Conservation (phyloP, 169 alveolate species). For the Plasmodium reichenowi region DNA sequence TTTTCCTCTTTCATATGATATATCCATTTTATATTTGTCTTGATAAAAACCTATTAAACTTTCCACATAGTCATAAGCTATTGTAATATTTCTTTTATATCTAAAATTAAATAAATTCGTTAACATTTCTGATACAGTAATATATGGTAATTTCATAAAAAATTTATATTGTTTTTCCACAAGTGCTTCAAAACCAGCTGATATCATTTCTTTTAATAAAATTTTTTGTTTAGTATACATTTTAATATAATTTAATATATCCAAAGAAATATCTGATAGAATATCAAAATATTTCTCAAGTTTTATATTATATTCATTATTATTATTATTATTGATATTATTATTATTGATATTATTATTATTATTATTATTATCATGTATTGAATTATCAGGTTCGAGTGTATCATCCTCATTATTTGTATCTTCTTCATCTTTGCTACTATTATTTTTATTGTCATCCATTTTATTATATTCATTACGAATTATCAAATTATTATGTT, state of each 20-base stretch:
- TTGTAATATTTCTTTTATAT: constrained; percentile 43
- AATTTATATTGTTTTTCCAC: constrained; percentile 50
- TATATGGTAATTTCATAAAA: constrained; percentile 36
- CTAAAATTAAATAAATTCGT: constrained; percentile 61
- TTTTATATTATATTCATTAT: constrained; percentile 7
- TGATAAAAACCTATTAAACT: constrained; percentile 36
- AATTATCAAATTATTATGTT: too few relatives aligned
- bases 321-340: not conserved
- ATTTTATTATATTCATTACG: constrained; percentile 8
- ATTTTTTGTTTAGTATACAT: constrained; percentile 49
- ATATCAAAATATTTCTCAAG: constrained; percentile 36
- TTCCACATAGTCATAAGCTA: constrained; percentile 51
- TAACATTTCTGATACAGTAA: constrained; percentile 53
- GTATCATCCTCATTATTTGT: too few relatives aligned
- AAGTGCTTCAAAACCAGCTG: constrained; percentile 71
- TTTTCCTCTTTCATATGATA: constrained; percentile 45
- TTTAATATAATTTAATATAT: constrained; percentile 65
- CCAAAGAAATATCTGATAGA: constrained; percentile 32
- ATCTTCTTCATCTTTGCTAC: constrained; percentile 11
- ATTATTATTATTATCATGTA: too few relatives aligned
- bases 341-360: too few relatives aligned
- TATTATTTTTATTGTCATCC: constrained; percentile 5
- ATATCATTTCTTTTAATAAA: constrained; percentile 52
- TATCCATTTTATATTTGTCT: constrained; percentile 40
- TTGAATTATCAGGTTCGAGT: too few relatives aligned